These are phyloP conservation scores for Rhizopogon sp. DNA, from an alignment of 768 basidiomycete genomes.

Conservation along the genomic window DNA sequence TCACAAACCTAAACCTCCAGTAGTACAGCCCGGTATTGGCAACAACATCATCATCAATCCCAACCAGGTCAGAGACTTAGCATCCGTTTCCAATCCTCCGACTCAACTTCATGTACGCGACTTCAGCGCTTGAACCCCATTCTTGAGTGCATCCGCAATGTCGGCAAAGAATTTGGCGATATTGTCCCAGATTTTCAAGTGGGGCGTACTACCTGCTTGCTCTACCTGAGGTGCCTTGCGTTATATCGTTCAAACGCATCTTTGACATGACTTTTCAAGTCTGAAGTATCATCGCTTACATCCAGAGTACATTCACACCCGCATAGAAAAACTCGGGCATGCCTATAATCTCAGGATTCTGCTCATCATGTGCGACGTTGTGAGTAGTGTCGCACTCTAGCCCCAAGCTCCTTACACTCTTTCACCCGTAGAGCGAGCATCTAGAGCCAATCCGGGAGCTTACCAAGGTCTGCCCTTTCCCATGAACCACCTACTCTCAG, in stretches of 20 bases:
- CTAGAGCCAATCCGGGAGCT: constrained; percentile 88
- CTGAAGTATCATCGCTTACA: constrained; percentile 93
- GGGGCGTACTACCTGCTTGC: constrained; percentile 85
- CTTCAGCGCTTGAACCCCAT: constrained; percentile 80
- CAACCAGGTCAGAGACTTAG: constrained; percentile 39
- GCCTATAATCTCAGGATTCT: constrained; percentile 82
- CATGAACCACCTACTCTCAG: constrained; percentile 2
- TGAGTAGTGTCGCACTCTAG: constrained; percentile 33
- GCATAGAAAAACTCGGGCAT: constrained; percentile 81
- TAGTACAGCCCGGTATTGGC: constrained; percentile 58
- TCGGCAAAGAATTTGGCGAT: constrained; percentile 92
- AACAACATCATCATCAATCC: constrained; percentile 63
- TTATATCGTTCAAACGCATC: neutral
- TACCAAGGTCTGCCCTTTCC: constrained; percentile 56
- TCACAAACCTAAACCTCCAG: constrained; percentile 37
- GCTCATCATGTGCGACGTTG: constrained; percentile 88
- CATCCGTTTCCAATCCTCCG: neutral
- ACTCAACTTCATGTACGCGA: constrained; percentile 1
- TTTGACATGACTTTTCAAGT: constrained; percentile 34
- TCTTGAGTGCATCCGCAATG: constrained; percentile 81
- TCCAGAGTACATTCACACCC: constrained; percentile 91
- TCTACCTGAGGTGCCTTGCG: constrained; percentile 77
- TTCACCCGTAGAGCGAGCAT: constrained; percentile 70
- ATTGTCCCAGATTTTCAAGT: constrained; percentile 95
- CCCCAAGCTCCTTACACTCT: neutral